Conservation (phyloP, 768 basidiomycete genomes). For the Exidia glandulosa region DNA sequence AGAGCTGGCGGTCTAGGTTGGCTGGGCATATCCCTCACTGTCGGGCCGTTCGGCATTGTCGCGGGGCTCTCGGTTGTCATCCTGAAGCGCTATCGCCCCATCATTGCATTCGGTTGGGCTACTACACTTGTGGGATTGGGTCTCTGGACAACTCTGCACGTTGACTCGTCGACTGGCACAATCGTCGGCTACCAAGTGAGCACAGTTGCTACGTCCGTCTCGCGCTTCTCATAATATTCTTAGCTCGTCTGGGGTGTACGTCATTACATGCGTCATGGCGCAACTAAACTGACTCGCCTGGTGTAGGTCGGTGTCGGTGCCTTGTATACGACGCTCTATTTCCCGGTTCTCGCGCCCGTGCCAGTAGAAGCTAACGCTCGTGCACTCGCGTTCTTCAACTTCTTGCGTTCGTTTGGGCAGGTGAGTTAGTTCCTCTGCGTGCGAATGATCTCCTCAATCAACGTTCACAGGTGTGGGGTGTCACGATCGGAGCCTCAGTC, state of each 20-base stretch:
- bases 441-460: no score
- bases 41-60: constrained; percentile 29
- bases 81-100: constrained; percentile 26
- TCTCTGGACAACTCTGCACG: neutral
- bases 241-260: neutral
- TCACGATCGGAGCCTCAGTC: no score
- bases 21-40: constrained; percentile 26
- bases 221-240: no score
- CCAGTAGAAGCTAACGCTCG: constrained; percentile 28
- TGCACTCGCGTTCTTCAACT: constrained; percentile 34
- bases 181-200: neutral
- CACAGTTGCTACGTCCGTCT: no score
- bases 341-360: constrained; percentile 38
- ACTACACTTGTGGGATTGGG: neutral
- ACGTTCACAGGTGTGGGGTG: no score
- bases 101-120: constrained; percentile 2
- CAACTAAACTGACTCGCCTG: neutral
- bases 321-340: constrained; percentile 13
- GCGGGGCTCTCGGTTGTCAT: constrained; percentile 25
- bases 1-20: constrained; percentile 23
- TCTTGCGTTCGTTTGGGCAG: constrained; percentile 25
- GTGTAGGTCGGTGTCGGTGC: neutral
- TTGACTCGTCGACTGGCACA: neutral
- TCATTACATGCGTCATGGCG: neutral
- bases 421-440: constrained; percentile 11